Percentiles rank a stretch among this genome's conserved stretches.
Evolutionary conservation across 108 stramenopile genomes (phyloP).

Genomic region (Skeletonema potamos): DNA sequence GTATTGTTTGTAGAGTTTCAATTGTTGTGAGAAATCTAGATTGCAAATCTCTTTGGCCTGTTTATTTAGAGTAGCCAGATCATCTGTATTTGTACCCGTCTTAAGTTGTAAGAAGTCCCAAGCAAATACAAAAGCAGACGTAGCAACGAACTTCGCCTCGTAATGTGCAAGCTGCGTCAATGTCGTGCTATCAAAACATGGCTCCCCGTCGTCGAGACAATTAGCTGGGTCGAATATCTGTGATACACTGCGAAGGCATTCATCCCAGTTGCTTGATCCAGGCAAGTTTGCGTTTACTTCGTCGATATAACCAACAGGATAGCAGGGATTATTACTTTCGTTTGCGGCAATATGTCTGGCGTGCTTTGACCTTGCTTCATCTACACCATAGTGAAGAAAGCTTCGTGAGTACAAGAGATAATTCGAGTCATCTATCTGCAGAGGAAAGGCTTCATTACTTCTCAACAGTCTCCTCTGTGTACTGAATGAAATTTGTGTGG

Average conservation of each 20-base stretch:
- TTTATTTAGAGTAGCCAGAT: conserved; percentile 46
- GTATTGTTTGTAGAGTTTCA: conserved; percentile 20
- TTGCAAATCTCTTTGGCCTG: conserved; percentile 60
- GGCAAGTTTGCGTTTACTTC: conserved; percentile 18
- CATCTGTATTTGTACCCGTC: conserved; percentile 48
- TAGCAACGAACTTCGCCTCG: conserved; percentile 61
- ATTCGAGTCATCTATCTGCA: conserved; percentile 83
- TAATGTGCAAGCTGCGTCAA: background rate
- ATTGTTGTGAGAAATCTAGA: conserved; percentile 49
- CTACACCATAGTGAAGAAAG: conserved; percentile 89
- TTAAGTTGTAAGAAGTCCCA: conserved; percentile 71
- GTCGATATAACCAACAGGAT: conserved; percentile 46
- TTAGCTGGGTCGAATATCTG: conserved; percentile 57
- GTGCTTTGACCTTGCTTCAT: conserved; percentile 59
- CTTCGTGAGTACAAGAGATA: conserved; percentile 91
- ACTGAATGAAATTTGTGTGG: conserved; percentile 86
- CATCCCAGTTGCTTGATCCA: conserved; percentile 33
- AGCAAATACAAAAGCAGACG: conserved; percentile 52
- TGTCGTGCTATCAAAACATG: background rate
- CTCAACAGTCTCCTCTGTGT: conserved; percentile 57
- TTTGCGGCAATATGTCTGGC: conserved; percentile 36
- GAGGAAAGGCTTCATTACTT: conserved; percentile 67
- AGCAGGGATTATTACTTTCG: conserved; percentile 51
- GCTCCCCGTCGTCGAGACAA: conserved; percentile 3
- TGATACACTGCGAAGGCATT: conserved; percentile 42